Evolutionary conservation across 768 basidiomycete species (phyloP).

Genomic region (Rhodotorula paludigena): DNA sequence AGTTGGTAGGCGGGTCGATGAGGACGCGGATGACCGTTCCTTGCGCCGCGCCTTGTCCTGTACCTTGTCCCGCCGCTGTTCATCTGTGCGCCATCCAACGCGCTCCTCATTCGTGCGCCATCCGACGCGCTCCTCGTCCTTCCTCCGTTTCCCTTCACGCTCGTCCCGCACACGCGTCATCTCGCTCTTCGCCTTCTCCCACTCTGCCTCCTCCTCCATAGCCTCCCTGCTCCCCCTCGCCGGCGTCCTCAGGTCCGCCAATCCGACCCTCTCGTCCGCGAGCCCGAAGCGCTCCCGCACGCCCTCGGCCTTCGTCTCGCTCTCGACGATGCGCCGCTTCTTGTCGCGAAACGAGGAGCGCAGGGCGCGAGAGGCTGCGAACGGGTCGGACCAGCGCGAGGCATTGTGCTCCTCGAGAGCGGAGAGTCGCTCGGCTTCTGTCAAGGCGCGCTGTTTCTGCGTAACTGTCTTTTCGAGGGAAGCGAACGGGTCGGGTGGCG

Average conservation of each 20-base stretch:
- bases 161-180: background rate
- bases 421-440: slow-evolving; percentile 74
- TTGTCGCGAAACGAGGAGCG: slow-evolving; percentile 79
- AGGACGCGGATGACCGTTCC: too few species aligned
- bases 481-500: slow-evolving; percentile 73
- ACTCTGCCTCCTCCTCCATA: slow-evolving; percentile 59
- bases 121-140: slow-evolving; percentile 14
- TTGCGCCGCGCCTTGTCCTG: too few species aligned
- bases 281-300: slow-evolving; percentile 73
- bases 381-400: slow-evolving; percentile 79
- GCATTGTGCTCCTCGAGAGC: slow-evolving; percentile 71
- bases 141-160: background rate
- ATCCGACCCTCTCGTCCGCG: slow-evolving; percentile 57
- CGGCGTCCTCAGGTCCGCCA: slow-evolving; percentile 54
- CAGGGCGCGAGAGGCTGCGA: slow-evolving; percentile 65
- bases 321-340: slow-evolving; percentile 71
- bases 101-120: background rate
- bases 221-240: slow-evolving; percentile 47
- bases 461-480: slow-evolving; percentile 84
- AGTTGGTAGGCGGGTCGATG: slow-evolving; percentile 4
- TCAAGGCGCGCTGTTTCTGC: slow-evolving; percentile 64
- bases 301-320: slow-evolving; percentile 63
- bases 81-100: background rate
- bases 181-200: slow-evolving; percentile 59
- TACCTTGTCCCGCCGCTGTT: too few species aligned